Evolutionary conservation across 257 asterid genomes (phyloP).

Genomic region (Nicotiana otophora): DNA sequence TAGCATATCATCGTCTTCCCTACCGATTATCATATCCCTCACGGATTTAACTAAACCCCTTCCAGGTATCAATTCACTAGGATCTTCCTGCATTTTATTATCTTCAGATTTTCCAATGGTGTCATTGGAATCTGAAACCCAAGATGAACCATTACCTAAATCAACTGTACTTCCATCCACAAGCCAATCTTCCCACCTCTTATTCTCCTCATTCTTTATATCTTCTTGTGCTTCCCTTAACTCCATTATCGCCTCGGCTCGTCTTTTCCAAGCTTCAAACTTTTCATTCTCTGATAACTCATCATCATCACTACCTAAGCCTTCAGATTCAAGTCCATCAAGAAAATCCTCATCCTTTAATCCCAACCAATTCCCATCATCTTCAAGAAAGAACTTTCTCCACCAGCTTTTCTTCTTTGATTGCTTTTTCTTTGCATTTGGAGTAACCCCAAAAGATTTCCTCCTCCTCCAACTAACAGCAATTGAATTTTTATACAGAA

Average conservation of each 20-base stretch:
- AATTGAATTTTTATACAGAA: conserved; percentile 18
- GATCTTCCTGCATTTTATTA: conserved; percentile 38
- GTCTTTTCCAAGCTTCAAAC: conserved; percentile 92
- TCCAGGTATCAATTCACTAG: conserved; percentile 43
- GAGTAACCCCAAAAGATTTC: conserved; percentile 42
- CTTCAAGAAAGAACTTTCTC: conserved; percentile 72
- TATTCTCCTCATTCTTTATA: conserved; percentile 72
- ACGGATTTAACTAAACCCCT: conserved; percentile 75
- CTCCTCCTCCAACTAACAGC: conserved; percentile 36
- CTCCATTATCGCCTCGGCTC: conserved; percentile 89
- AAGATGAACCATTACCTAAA: conserved; percentile 41
- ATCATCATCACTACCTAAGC: conserved; percentile 23
- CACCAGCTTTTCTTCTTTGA: conserved; percentile 69
- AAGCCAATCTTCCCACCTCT: conserved; percentile 97
- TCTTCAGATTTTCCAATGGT: conserved; percentile 29
- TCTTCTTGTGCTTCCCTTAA: conserved; percentile 90
- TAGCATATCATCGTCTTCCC: conserved; percentile 80
- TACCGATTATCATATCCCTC: conserved; percentile 65
- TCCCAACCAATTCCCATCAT: conserved; percentile 89
- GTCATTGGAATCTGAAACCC: conserved; percentile 53
- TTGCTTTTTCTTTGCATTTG: conserved; percentile 63
- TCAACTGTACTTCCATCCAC: conserved; percentile 43
- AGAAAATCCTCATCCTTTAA: conserved; percentile 68
- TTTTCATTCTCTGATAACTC: conserved; percentile 72
- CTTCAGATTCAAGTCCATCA: conserved; percentile 52